Evolutionary conservation across 495 filamentous ascomycete genomes (phyloP), one percentile per base, ranked within the genome.

Genomic region (Xylaria cubensis): DNA sequence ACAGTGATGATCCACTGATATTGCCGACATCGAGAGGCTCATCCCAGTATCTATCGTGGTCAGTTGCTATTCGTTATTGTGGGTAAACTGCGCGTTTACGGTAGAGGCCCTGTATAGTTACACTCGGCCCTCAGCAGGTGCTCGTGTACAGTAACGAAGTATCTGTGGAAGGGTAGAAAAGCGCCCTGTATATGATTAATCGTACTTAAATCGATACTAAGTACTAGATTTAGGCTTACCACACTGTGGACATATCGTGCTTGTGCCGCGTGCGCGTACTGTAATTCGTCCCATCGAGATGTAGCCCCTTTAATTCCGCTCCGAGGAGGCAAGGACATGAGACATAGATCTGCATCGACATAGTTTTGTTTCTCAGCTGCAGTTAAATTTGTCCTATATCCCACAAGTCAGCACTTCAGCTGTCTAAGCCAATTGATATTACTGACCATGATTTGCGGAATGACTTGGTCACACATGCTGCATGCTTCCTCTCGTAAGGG

Each of bases 91-190:
- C 77, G 76, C 73, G 69, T 84, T 72, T 79, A 87, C 82, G 86
- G 84, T 32, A 86, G 79, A 15, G 76, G 74, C 4, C 83, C 84
- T 12, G 64, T 74, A 71, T 85, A 88, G 32, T 79, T 78, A 66
- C 87, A 88, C 62, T 84, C 81, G 2, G 80, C 73, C 51, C 78
- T 73, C 34, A 89, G 72, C 0, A 83, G 64, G 6, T 79, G 78
- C 71, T 87, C 86, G 61, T 85, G 85, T 3, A 80, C 73, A 26
- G 77, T 74, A 5, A 86, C 34, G 53, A 84, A 85, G 69, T 86
- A 86, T 62, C 87, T 80, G 72, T 89, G 87, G 79, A 83, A 88
- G 13, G 84, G 83, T 15, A 87, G 73, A 74, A 88, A 88, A 4
- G 76, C 77, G 17, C 80, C 80, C 76, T 78, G 48, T 9, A 2